Evolutionary conservation across 208 protist species (phyloP).

Genomic region (Leishmania lainsoni): DNA sequence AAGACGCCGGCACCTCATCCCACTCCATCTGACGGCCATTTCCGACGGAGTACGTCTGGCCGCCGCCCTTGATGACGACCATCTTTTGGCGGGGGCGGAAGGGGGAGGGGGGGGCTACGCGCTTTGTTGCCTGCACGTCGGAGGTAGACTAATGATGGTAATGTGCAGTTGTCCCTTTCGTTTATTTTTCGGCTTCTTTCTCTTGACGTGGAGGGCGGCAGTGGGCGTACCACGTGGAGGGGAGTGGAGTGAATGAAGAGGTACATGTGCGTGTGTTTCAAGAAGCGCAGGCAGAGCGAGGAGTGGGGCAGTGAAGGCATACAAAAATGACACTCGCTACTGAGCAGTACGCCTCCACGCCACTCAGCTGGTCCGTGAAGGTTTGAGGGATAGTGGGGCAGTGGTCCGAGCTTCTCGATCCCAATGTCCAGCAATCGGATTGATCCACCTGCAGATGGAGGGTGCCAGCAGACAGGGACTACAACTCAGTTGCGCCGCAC

Average conservation of each 20-base stretch:
- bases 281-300: background rate
- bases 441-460: background rate
- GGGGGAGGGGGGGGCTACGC: background rate
- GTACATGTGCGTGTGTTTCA: background rate
- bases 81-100: conserved; percentile 27
- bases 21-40: conserved; percentile 80
- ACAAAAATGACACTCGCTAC: too few species aligned
- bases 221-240: background rate
- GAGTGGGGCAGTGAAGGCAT: background rate
- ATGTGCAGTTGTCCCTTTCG: background rate
- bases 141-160: background rate
- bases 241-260: background rate
- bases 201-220: background rate
- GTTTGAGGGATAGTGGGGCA: background rate
- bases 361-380: too few species aligned
- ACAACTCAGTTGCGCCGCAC: background rate
- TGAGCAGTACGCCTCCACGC: too few species aligned
- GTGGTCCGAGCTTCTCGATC: background rate
- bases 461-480: background rate
- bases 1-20: conserved; percentile 76
- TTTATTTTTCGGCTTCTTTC: background rate
- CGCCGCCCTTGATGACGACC: conserved; percentile 83
- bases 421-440: background rate
- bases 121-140: background rate
- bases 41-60: conserved; percentile 69